Base-by-base conservation (phyloP, 164 flowering plant species). In the Berberis vulgaris region DNA sequence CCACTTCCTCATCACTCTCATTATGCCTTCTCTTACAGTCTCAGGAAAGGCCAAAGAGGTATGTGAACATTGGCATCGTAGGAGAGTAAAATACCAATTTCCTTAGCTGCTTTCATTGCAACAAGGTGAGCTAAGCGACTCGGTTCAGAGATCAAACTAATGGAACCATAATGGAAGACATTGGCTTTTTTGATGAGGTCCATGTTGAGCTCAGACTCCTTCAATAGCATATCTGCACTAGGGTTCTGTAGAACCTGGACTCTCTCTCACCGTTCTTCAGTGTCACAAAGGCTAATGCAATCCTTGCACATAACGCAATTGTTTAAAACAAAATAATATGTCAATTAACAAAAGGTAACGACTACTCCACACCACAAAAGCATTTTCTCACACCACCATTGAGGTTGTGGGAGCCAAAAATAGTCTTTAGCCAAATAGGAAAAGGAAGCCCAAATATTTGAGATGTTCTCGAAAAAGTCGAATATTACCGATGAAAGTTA, bases 1-100 rank as follows among this genome's bases (percentile, higher is more conserved):
- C 77, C 8, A 89, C 81, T 72, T 86, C 96, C 0, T 82, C 84
- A 45, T 84, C 89, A 61, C 92, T 89, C 88, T 86, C 77, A 39
- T 66, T 69, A 88, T 88, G 1, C 82, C 83, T 0, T 78, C 75
- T 2, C 78, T 66, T 1, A 86, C 85, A 26, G 74, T 83, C 4
- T 77, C 76, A 4, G 72, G 46, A 91, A 88, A 2, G 88, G 84
- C 96, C 96, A 89, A 2, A 86, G 77, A 3, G 96, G 86, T 60
- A 84, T 26, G 42, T 91, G 60, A 4, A 89, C 77, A 65, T 89
- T 89, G 1, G 92, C 92, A 50, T 89, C 87, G 68, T 89, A 89
- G 1, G 96, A 89, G 40, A 85, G 86, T 45, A 86, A 44, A 1
- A 69, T 63, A 1, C 89, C 91, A 3, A 91, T 87, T 1, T 73